A percentile compares a stretch with the other conserved stretches of the same genome.
These are phyloP conservation scores for Salinomyces thailandicus DNA, from an alignment of 2,329 filamentous ascomycete species.

Conservation along the genomic window DNA sequence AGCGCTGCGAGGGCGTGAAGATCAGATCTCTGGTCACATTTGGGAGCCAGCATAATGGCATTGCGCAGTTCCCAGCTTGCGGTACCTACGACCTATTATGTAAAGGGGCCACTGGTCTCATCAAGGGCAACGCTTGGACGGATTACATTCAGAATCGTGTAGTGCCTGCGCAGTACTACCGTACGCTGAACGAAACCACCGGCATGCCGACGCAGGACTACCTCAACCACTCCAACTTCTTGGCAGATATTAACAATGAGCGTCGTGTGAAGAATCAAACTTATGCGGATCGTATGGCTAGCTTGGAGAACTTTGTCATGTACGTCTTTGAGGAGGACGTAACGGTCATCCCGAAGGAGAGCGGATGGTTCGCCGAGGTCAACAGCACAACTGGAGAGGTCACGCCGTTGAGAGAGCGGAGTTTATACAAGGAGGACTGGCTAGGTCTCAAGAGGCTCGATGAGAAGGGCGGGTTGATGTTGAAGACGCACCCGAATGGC, in stretches of 20 bases:
- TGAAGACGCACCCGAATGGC: slow-evolving; percentile 59
- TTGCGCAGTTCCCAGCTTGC: slow-evolving; percentile 71
- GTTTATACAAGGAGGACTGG: slow-evolving; percentile 86
- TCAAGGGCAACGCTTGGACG: slow-evolving; percentile 73
- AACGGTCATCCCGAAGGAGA: slow-evolving; percentile 82
- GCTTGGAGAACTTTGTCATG: slow-evolving; percentile 68
- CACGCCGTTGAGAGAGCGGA: slow-evolving; percentile 56
- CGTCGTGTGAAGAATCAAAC: slow-evolving; percentile 57
- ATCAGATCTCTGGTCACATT: slow-evolving; percentile 77
- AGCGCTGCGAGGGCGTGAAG: slow-evolving; percentile 80
- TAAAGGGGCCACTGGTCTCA: slow-evolving; percentile 63
- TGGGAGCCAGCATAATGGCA: slow-evolving; percentile 86
- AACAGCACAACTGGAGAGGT: slow-evolving; percentile 54
- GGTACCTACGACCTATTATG: slow-evolving; percentile 65
- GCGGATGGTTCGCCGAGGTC: slow-evolving; percentile 80
- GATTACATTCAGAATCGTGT: slow-evolving; percentile 64
- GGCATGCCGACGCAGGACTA: slow-evolving; percentile 51
- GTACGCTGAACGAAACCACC: slow-evolving; percentile 52
- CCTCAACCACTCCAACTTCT: slow-evolving; percentile 70
- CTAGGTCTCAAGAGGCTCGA: slow-evolving; percentile 73
- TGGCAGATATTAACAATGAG: slow-evolving; percentile 97
- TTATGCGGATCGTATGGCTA: slow-evolving; percentile 62
- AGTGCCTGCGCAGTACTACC: slow-evolving; percentile 92
- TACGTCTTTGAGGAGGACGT: slow-evolving; percentile 80
- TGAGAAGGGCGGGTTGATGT: slow-evolving; percentile 65